Evolutionary conservation across 495 filamentous ascomycete species (phyloP), one percentile per base, ranked within the genome.

Genomic region (Evernia prunastri): DNA sequence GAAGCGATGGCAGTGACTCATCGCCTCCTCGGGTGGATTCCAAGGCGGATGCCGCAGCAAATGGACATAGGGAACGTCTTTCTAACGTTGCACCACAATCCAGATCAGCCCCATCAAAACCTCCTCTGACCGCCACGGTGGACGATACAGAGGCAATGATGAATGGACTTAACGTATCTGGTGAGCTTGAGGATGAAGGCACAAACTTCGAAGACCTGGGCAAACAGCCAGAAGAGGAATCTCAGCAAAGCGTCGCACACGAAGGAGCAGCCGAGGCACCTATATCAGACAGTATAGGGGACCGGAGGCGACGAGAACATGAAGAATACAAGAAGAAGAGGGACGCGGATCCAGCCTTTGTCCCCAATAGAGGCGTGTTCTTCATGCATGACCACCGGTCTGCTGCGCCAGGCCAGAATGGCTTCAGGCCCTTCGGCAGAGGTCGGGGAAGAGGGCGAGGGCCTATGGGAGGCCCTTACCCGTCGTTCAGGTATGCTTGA

Each of bases 361-460:
- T 97, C 40, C 94, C 94, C 60, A 97, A 95, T 69, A 83, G 95
- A 58, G 94, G 94, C 31, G 88, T 86, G 60, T 98, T 98, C 80
- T 98, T 97, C 79, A 86, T 97, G 80, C 94, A 98, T 74, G 94
- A 98, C 72, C 91, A 96, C 68, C 84, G 92, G 64, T 85, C 89
- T 59, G 80, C 84, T 39, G 88, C 88, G 40, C 81, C 87, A 27
- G 87, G 86, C 58, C 81, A 86, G 33, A 94, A 92, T 71, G 87
- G 87, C 45, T 90, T 90, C 67, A 80, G 87, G 58, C 87, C 86
- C 51, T 91, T 86, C 72, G 82, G 84, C 17, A 78, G 85, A 71
- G 80, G 84, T 20, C 75, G 79, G 58, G 81, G 87, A 63, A 72
- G 80, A 66, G 83, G 81, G 29, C 72, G 81, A 71, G 82, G 82